phyloP scores from a whole-genome alignment of 352 stramenopile species.

The Plasmopara halstedii region DNA sequence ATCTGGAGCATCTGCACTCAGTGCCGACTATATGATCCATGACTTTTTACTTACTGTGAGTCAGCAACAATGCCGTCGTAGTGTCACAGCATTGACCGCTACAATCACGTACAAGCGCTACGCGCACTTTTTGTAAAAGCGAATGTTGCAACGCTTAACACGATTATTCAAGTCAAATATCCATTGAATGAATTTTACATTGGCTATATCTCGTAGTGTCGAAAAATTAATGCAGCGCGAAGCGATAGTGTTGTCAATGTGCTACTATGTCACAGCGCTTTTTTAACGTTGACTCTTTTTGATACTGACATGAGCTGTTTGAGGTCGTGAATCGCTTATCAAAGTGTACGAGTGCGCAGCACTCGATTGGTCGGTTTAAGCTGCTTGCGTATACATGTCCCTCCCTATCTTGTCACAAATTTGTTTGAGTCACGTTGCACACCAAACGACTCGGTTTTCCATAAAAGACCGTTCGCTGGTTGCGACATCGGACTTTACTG shows the following conservation, averaged over 20 bases:
- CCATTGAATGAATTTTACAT: neutral
- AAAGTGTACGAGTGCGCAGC: slow-evolving; percentile 19
- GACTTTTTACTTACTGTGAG: slow-evolving; percentile 22
- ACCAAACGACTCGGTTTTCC: slow-evolving; percentile 19
- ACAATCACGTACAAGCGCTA: slow-evolving; percentile 28
- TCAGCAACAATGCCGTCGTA: slow-evolving; percentile 14
- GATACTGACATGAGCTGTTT: slow-evolving; percentile 26
- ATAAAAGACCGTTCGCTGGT: slow-evolving; percentile 25
- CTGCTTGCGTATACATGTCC: slow-evolving; percentile 16
- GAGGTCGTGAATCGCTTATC: slow-evolving; percentile 20
- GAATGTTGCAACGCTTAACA: slow-evolving; percentile 21
- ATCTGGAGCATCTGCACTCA: slow-evolving; percentile 29
- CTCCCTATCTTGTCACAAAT: slow-evolving; percentile 20
- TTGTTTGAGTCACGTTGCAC: slow-evolving; percentile 19
- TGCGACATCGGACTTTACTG: slow-evolving; percentile 18
- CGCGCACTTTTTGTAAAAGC: slow-evolving; percentile 27
- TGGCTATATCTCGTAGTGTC: slow-evolving; percentile 12
- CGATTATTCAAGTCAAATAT: slow-evolving; percentile 7
- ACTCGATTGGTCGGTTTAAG: slow-evolving; percentile 14
- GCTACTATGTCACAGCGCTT: slow-evolving; percentile 20
- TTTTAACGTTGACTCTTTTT: slow-evolving; percentile 12
- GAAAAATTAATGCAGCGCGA: slow-evolving; percentile 23
- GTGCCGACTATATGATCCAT: slow-evolving; percentile 20
- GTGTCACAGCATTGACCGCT: slow-evolving; percentile 25
- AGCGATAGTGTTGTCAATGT: slow-evolving; percentile 22